Percentiles rank a stretch among this genome's conserved stretches.
phyloP scores from a whole-genome alignment of 805 yeast species.

The Saturnispora dispora region DNA sequence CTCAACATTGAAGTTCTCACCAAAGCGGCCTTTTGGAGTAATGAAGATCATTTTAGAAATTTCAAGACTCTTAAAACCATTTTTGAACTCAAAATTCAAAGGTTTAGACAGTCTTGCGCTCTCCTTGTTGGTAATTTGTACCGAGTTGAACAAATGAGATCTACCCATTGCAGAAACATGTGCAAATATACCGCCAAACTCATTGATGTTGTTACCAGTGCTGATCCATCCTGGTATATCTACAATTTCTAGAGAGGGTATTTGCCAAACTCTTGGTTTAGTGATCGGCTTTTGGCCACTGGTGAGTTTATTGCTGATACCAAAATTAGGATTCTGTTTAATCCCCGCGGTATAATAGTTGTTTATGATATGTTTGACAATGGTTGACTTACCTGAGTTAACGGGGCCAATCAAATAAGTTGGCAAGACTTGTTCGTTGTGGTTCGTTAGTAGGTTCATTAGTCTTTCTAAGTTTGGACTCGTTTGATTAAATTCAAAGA shows the following conservation, averaged over 20 bases:
- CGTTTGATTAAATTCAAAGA: neutral
- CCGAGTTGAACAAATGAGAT: neutral
- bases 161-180: conserved; percentile 1
- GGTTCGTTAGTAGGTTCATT: conserved; percentile 3
- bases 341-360: neutral
- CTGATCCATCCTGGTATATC: conserved; percentile 27
- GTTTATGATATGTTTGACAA: conserved; percentile 9
- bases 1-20: neutral
- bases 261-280: conserved; percentile 10
- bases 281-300: conserved; percentile 7
- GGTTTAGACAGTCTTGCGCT: neutral
- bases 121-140: neutral
- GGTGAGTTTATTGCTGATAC: conserved; percentile 1
- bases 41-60: conserved; percentile 4
- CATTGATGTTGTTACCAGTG: conserved; percentile 15
- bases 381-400: conserved; percentile 23
- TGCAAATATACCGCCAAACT: conserved; percentile 7
- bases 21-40: conserved; percentile 6
- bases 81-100: neutral
- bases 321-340: neutral
- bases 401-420: conserved; percentile 24
- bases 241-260: conserved; percentile 15
- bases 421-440: neutral
- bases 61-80: neutral
- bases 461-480: neutral